Evolutionary conservation across 164 flowering plant species (phyloP), one percentile per base, ranked within the genome.

Genomic region (Chloranthus sessilifolius): DNA sequence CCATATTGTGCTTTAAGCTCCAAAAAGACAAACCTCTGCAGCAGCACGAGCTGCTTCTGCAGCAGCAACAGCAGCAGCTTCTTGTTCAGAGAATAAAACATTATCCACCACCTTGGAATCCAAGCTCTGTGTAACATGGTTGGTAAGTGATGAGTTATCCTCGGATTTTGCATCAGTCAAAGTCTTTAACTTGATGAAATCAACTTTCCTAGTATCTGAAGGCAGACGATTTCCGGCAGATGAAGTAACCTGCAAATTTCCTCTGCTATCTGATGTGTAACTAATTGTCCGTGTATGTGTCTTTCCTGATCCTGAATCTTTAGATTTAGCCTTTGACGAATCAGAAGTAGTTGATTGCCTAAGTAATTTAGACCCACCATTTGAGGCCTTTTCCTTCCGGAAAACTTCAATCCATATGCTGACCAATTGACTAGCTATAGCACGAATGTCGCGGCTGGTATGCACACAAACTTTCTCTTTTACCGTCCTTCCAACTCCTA

Each of bases 381-480:
- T 80, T 44, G 82, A 56, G 69, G 95, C 85, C 62, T 94, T 94
- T 69, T 85, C 90, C 79, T 78, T 88, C 26, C 99, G 91, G 58
- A 88, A 94, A 47, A 94, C 79, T 69, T 86, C 90, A 59, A 94
- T 72, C 99, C 99, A 94, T 65, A 94, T 74, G 43, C 58, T 79
- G 48, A 88, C 97, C 62, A 94, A 68, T 65, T 94, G 99, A 66
- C 97, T 86, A 49, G 99, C 99, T 34, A 88, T 80, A 43, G 96
- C 89, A 40, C 99, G 95, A 53, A 94, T 94, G 63, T 94, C 99
- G 72, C 99, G 97, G 70, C 99, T 94, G 19, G 97, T 94, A 63
- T 94, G 99, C 5, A 87, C 88, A 71, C 97, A 86, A 26, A 94
- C 99, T 61, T 86, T 94, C 64, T 94, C 97, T 65, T 79, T 94